Evolutionary conservation across 495 filamentous ascomycete genomes (phyloP).

Genomic region (Chaetomium fimeti): DNA sequence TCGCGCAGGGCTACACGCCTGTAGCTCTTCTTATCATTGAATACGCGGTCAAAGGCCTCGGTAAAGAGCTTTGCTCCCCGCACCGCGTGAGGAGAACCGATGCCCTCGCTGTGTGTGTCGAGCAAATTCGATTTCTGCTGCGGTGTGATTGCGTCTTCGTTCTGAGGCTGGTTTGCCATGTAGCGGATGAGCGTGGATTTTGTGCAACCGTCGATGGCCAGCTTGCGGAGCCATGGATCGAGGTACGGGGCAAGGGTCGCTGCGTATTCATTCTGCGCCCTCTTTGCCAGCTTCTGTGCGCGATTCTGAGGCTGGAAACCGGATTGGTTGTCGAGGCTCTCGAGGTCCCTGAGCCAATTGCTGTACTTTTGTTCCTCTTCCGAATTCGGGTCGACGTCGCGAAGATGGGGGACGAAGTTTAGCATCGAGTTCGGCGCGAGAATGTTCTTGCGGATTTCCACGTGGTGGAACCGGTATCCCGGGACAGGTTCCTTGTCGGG

Average conservation of each 20-base stretch:
- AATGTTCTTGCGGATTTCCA: constrained; percentile 52
- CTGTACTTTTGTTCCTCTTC: constrained; percentile 45
- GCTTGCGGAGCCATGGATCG: constrained; percentile 44
- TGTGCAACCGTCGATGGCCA: constrained; percentile 44
- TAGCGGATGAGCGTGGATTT: constrained; percentile 46
- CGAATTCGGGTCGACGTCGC: constrained; percentile 46
- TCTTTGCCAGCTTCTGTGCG: constrained; percentile 40
- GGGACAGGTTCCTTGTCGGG: constrained; percentile 43
- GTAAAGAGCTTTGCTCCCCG: constrained; percentile 41
- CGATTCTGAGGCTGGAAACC: constrained; percentile 48
- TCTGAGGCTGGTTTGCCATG: constrained; percentile 41
- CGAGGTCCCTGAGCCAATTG: constrained; percentile 49
- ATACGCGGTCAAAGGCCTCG: constrained; percentile 48
- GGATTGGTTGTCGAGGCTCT: constrained; percentile 49
- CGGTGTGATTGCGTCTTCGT: constrained; percentile 44
- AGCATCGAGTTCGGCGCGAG: constrained; percentile 50
- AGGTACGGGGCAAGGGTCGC: constrained; percentile 46
- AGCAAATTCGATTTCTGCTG: constrained; percentile 46
- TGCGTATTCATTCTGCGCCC: constrained; percentile 45
- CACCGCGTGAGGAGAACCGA: constrained; percentile 37
- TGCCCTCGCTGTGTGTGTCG: constrained; percentile 39
- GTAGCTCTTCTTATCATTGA: constrained; percentile 30
- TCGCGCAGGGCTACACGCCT: constrained; percentile 42
- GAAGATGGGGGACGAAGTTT: constrained; percentile 49
- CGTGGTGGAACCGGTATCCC: constrained; percentile 48